Base-by-base conservation (phyloP, 2,329 filamentous ascomycete species). In the Calonectria henricotiae region DNA sequence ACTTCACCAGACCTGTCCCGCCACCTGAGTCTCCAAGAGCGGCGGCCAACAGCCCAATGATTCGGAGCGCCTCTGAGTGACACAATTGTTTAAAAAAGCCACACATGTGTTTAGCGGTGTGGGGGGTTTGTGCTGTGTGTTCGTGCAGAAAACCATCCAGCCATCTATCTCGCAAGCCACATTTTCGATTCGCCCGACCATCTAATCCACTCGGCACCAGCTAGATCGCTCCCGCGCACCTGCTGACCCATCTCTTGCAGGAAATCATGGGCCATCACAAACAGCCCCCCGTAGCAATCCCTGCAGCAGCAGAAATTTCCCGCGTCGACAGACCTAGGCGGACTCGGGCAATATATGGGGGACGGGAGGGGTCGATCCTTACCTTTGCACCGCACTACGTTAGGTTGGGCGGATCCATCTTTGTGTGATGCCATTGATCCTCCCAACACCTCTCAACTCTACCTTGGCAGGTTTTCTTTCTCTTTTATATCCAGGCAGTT, bases 381-480 rank as follows among this genome's bases (percentile, higher is more conserved):
- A 71, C 44, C 64, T 67, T 62, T 74, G 71, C 67, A 55, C 72
- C 72, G 64, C 58, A 69, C 69, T 74, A 70, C 75, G 74, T 77
- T 77, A 78, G 76, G 49, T 47, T 30, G 23, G 12, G 74, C 72
- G 73, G 76, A 71, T 70, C 74, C 71, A 39, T 37, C 32, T 58
- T 58, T 71, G 51, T 62, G 73, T 76, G 76, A 77, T 77, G 72
- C 74, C 71, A 75, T 75, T 72, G 69, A 71, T 65, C 49, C 73
- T 73, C 51, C 58, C 44, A 39, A 64, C 55, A 64, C 58, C 67
- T 70, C 65, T 41, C 64, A 72, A 73, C 69, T 73, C 41, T 71
- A 76, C 68, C 60, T 75, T 25, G 65, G 70, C 70, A 37, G 30
- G 47, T 58, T 74, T 68, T 63, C 76, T 62, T 71, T 41, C 43